Percentiles rank a stretch among this genome's conserved stretches.
Conservation (phyloP, 495 filamentous ascomycete genomes). For the Hypoxylon intermedium region DNA sequence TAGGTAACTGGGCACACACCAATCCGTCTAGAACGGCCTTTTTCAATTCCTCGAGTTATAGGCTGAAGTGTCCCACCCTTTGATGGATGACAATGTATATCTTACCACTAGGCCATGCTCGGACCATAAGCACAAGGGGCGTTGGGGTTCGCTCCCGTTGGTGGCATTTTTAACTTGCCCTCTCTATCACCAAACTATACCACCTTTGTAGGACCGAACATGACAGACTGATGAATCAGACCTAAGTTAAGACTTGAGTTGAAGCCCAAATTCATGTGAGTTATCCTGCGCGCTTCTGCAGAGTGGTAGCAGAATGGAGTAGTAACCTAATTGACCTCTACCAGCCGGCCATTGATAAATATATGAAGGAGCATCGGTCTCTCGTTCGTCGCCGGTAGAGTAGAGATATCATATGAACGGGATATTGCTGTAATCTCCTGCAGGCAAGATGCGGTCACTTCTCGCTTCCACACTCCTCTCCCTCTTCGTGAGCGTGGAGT, state of each 20-base stretch:
- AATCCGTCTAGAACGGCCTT: background rate
- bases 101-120: background rate
- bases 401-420: background rate
- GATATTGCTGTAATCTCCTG: background rate
- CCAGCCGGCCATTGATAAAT: too few species aligned
- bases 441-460: constrained; percentile 13
- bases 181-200: background rate
- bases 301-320: constrained; percentile 1
- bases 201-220: constrained; percentile 4
- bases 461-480: constrained; percentile 8
- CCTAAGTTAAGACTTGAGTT: constrained; percentile 2
- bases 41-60: constrained; percentile 7
- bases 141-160: background rate
- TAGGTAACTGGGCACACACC: background rate
- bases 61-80: background rate
- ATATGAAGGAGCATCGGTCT: background rate
- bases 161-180: background rate
- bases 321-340: background rate
- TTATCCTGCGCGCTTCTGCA: background rate
- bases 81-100: background rate
- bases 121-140: background rate
- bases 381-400: background rate
- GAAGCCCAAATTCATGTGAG: background rate
- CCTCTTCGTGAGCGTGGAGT: constrained; percentile 3
- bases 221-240: constrained; percentile 1